Conservation (phyloP, 352 stramenopile genomes). For the Phytophthora nicotianae region DNA sequence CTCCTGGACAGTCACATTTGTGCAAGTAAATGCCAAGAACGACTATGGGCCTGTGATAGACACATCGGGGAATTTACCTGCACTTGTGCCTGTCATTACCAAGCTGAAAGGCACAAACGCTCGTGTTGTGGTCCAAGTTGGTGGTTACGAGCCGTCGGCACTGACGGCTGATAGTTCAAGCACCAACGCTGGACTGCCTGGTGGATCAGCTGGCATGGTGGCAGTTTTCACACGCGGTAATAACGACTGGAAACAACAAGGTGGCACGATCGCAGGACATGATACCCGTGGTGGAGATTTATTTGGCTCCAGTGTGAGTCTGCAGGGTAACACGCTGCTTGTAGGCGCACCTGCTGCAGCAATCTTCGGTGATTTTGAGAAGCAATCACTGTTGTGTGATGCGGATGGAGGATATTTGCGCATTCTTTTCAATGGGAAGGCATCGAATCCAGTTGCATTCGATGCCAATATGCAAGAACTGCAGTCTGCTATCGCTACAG, state of each 20-base stretch:
- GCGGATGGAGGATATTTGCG: conserved; percentile 74
- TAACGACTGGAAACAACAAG: conserved; percentile 83
- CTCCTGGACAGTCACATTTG: conserved; percentile 86
- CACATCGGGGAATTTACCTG: conserved; percentile 70
- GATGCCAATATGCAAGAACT: conserved; percentile 57
- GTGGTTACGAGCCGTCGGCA: conserved; percentile 50
- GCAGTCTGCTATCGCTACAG: conserved; percentile 49
- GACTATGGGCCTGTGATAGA: conserved; percentile 73
- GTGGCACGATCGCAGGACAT: conserved; percentile 47
- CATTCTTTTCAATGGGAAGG: conserved; percentile 61
- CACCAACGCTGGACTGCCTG: conserved; percentile 60
- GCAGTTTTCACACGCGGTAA: conserved; percentile 68
- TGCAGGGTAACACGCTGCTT: conserved; percentile 56
- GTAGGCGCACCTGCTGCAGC: conserved; percentile 70
- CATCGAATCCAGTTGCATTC: conserved; percentile 63
- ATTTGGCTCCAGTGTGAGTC: conserved; percentile 77
- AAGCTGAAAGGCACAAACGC: conserved; percentile 68
- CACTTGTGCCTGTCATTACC: conserved; percentile 54
- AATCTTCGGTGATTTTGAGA: conserved; percentile 77
- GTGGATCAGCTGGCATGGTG: conserved; percentile 59
- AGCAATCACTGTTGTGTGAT: conserved; percentile 74
- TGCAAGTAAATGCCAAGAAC: conserved; percentile 79
- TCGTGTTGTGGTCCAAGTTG: conserved; percentile 53
- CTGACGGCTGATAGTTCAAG: conserved; percentile 33
- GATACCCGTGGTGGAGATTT: conserved; percentile 72